These are phyloP conservation scores for Wickerhamiella allomyrinae DNA, from an alignment of 805 yeast species.

Conservation along the genomic window DNA sequence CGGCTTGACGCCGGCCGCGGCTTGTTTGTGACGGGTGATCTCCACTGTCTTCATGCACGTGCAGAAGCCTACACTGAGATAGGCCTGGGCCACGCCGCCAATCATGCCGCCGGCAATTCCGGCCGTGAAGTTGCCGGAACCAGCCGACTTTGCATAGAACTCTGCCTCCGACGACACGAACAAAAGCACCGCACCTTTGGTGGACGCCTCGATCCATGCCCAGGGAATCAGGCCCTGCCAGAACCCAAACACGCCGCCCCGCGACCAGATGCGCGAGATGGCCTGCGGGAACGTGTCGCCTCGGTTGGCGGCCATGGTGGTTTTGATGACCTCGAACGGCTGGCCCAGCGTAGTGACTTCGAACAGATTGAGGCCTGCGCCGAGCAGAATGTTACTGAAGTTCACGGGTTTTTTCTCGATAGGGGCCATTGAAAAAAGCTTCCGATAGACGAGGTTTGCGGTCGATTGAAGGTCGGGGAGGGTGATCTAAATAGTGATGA, in stretches of 20 bases:
- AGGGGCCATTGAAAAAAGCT: background rate
- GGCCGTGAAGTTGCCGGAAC: conserved; percentile 52
- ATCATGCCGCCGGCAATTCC: conserved; percentile 94
- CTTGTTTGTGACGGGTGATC: conserved; percentile 79
- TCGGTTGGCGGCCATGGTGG: conserved; percentile 98
- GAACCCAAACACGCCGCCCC: conserved; percentile 87
- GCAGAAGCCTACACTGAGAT: conserved; percentile 91
- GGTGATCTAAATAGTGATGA: background rate
- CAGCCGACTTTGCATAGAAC: conserved; percentile 50
- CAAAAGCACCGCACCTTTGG: conserved; percentile 90
- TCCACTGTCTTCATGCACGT: conserved; percentile 99
- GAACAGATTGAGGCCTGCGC: conserved; percentile 83
- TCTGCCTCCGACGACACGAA: conserved; percentile 91
- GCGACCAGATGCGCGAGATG: conserved; percentile 64
- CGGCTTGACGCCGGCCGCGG: conserved; percentile 48
- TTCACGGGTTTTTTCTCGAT: conserved; percentile 73
- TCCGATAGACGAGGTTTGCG: background rate
- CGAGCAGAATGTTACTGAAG: conserved; percentile 78
- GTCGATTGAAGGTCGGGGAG: background rate
- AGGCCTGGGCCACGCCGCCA: conserved; percentile 96
- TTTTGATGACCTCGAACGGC: conserved; percentile 89
- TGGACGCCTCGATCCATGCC: conserved; percentile 99
- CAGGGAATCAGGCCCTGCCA: conserved; percentile 97
- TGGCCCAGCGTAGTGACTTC: conserved; percentile 94
- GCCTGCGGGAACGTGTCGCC: conserved; percentile 52